Conservation (phyloP, 2,329 filamentous ascomycete species). For the Aspergillus quadrilineatus region DNA sequence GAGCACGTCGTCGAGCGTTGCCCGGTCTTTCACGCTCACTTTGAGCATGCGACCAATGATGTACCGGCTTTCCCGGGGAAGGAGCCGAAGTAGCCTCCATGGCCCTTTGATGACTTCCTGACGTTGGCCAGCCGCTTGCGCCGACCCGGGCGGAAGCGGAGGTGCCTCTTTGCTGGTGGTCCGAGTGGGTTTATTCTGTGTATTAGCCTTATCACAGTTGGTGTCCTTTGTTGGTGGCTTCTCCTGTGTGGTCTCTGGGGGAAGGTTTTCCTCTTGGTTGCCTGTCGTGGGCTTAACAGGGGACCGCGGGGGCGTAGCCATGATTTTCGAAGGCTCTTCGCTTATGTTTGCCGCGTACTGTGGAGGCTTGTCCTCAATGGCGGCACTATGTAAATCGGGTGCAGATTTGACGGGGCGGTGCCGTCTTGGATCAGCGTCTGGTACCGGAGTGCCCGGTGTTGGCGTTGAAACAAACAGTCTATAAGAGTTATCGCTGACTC, state of each 20-base stretch:
- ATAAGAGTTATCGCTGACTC: conserved; percentile 89
- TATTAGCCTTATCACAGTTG: conserved; percentile 16
- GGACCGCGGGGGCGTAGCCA: conserved; percentile 22
- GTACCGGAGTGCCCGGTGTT: conserved; percentile 62
- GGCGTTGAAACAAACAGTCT: conserved; percentile 87
- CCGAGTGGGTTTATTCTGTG: conserved; percentile 27
- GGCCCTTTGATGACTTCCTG: conserved; percentile 86
- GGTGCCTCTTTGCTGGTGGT: conserved; percentile 44
- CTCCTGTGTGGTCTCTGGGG: conserved; percentile 28
- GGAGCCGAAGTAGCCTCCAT: conserved; percentile 80
- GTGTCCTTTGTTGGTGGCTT: conserved; percentile 23
- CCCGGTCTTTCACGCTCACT: conserved; percentile 77
- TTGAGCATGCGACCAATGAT: conserved; percentile 93
- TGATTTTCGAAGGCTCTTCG: conserved; percentile 15
- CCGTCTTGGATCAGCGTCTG: conserved; percentile 41
- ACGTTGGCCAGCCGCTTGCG: conserved; percentile 30
- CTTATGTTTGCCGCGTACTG: conserved; percentile 21
- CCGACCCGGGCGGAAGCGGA: conserved; percentile 31
- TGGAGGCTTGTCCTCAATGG: conserved; percentile 25
- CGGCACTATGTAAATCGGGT: conserved; percentile 33
- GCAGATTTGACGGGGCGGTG: conserved; percentile 36
- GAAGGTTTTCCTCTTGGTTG: conserved; percentile 27
- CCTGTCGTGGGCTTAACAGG: conserved; percentile 21
- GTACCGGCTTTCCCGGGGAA: conserved; percentile 85
- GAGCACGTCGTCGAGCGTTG: conserved; percentile 80